Conservation (phyloP, 176 grass and related monocot genomes). For the Carex myosuroides region DNA sequence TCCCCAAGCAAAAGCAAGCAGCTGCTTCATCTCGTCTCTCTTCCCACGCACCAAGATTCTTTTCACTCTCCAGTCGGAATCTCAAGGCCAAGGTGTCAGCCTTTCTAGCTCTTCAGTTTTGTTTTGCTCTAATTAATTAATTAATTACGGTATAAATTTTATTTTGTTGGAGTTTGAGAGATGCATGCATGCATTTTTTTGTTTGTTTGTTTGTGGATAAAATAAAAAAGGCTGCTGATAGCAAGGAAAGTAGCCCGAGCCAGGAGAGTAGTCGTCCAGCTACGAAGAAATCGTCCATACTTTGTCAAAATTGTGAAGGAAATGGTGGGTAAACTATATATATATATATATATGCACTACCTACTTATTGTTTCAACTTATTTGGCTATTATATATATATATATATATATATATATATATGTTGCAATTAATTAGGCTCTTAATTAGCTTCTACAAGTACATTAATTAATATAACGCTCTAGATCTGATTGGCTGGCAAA, state of each 20-base stretch:
- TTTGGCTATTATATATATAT: background rate
- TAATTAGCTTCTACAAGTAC: background rate
- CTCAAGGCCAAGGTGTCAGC: slow-evolving; percentile 13
- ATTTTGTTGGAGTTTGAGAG: background rate
- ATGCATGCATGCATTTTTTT: no score
- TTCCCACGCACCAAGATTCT: background rate
- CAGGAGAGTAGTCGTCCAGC: background rate
- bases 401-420: background rate
- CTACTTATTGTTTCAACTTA: background rate
- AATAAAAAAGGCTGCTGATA: slow-evolving; percentile 4
- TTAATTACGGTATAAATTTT: background rate
- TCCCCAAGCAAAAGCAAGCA: background rate
- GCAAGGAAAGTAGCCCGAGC: slow-evolving; percentile 5
- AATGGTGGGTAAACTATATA: slow-evolving; percentile 1
- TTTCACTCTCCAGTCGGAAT: background rate
- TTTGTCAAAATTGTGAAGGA: slow-evolving; percentile 20
- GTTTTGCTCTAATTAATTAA: background rate
- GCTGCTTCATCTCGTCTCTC: background rate
- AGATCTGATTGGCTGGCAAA: background rate
- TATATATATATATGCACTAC: background rate
- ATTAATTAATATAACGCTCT: background rate
- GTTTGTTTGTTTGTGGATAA: background rate
- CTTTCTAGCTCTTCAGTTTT: background rate
- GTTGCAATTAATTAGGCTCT: background rate
- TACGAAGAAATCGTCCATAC: background rate